Evolutionary conservation across 192 early-diverging fungal genomes (phyloP).

Genomic region (Entomortierella parvispora): DNA sequence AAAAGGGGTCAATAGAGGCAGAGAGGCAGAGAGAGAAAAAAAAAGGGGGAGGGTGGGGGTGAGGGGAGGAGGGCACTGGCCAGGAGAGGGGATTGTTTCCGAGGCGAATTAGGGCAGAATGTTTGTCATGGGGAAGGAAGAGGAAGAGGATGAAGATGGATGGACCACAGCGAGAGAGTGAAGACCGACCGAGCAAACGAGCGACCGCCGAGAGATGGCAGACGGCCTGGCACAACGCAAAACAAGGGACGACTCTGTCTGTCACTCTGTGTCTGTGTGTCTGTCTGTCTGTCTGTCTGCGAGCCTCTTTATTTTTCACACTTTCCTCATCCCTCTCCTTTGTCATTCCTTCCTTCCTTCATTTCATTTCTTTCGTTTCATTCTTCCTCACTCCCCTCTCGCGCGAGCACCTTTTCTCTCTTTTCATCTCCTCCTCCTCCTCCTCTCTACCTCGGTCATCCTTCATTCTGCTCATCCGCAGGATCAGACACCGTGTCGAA

Average conservation of each 20-base stretch:
- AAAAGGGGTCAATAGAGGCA: background rate
- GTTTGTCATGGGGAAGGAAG: too few species aligned
- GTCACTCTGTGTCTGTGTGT: background rate
- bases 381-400: background rate
- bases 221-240: too few species aligned
- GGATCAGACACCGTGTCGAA: too few species aligned
- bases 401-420: background rate
- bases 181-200: too few species aligned
- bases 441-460: background rate
- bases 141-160: too few species aligned
- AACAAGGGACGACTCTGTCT: too few species aligned
- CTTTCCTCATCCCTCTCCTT: conserved; percentile 1
- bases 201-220: too few species aligned
- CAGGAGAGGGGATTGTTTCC: too few species aligned
- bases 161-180: too few species aligned
- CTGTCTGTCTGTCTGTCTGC: background rate
- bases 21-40: background rate
- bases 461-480: too few species aligned
- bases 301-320: background rate
- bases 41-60: background rate
- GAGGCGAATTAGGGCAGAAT: too few species aligned
- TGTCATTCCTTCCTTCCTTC: background rate
- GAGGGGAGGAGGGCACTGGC: background rate
- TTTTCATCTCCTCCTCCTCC: background rate
- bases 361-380: background rate